Base-by-base conservation (phyloP, 805 yeast genomes). In the Candida germanica region DNA sequence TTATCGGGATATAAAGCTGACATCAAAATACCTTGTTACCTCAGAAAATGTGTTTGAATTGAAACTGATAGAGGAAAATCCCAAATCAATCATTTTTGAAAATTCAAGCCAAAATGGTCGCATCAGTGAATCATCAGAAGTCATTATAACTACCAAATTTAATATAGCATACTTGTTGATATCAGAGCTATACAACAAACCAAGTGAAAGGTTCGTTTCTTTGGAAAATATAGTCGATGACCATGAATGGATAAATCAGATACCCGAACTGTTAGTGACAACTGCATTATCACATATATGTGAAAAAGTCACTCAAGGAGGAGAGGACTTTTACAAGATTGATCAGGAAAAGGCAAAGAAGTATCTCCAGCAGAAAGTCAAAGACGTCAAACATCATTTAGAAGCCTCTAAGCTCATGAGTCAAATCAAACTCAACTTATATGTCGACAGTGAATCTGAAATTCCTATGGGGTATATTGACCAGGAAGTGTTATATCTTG, bases 141-240 rank as follows among this genome's bases (percentile, higher is more conserved):
- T 74, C 2, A 56, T 68, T 21, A 56, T 73, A 1, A 56, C 71
- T 2, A 60, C 72, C 8, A 55, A 49, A 28, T 72, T 64, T 53
- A 68, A 73, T 43, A 32, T 62, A 6, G 53, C 54, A 0, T 77
- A 66, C 50, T 45, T 64, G 3, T 43, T 77, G 31, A 52, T 75
- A 9, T 43, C 60, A 2, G 55, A 58, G 28, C 63, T 73, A 44
- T 47, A 52, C 16, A 35, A 44, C 26, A 27, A 44, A 42, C 29
- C 4, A 11, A 14, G 19, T 6, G 15, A 19, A 21, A 16, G 29
- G 5, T 54, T 58, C 44, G 28, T 66, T 39, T 53, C 71, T 0
- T 45, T 61, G 11, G 77, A 75, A 15, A 80, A 75, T 48, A 43
- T 75, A 3, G 48, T 57, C 6, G 78, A 72, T 43, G 42, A 48